phyloP scores from a whole-genome alignment of 495 filamentous ascomycete species.

The Zalerion maritima region DNA sequence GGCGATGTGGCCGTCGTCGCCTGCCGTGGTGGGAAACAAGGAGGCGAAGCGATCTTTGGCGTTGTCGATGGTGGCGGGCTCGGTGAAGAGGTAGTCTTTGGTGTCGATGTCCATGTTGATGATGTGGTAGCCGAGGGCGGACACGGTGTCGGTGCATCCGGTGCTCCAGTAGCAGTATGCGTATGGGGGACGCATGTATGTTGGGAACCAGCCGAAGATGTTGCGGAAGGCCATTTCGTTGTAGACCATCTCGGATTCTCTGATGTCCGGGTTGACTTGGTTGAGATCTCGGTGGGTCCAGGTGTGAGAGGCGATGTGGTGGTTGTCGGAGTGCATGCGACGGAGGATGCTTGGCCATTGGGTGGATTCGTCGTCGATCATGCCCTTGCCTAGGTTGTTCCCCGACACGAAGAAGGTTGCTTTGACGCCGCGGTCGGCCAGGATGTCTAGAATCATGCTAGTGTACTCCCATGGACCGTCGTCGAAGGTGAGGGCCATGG shows the following conservation, averaged over 20 bases:
- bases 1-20: too few species aligned
- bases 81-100: constrained; percentile 22
- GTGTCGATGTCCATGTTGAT: constrained; percentile 29
- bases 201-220: constrained; percentile 22
- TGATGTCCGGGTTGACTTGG: constrained; percentile 1
- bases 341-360: constrained; percentile 13
- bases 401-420: constrained; percentile 65
- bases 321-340: constrained; percentile 15
- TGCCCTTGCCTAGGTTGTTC: constrained; percentile 44
- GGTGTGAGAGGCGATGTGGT: constrained; percentile 21
- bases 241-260: constrained; percentile 14
- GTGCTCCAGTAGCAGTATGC: constrained; percentile 19
- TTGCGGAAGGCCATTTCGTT: constrained; percentile 15
- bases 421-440: constrained; percentile 33
- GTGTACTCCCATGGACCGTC: constrained; percentile 29
- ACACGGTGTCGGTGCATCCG: constrained; percentile 15
- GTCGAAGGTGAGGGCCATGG: constrained; percentile 28
- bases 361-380: constrained; percentile 29
- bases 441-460: constrained; percentile 13
- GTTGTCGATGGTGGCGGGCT: constrained; percentile 6
- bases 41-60: constrained; percentile 13
- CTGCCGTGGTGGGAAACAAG: too few species aligned
- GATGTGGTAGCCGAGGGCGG: constrained; percentile 23
- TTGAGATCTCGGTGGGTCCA: constrained; percentile 26
- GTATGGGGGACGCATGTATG: constrained; percentile 31